Evolutionary conservation across 495 filamentous ascomycete genomes (phyloP).

Genomic region (Neurospora tetrasperma): DNA sequence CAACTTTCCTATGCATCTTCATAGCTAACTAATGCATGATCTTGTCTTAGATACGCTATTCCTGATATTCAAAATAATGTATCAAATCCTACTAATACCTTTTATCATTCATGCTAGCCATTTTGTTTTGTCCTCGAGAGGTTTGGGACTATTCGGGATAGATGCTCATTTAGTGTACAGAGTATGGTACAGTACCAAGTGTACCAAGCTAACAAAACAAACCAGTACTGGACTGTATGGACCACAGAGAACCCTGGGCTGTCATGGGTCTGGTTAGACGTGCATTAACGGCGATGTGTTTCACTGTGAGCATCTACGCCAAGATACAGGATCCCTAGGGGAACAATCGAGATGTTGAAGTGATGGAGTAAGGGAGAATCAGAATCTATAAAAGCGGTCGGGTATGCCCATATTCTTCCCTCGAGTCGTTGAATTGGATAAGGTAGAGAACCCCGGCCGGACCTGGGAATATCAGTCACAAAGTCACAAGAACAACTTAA

Average conservation of each 20-base stretch:
- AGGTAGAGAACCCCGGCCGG: neutral
- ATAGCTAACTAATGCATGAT: too few relatives aligned
- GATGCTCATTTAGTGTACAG: too few relatives aligned
- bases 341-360: neutral
- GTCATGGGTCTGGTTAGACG: neutral
- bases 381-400: neutral
- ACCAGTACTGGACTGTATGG: too few relatives aligned
- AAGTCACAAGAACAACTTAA: neutral
- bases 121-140: too few relatives aligned
- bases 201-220: too few relatives aligned
- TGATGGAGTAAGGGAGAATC: neutral
- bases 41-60: too few relatives aligned
- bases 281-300: slow-evolving; percentile 4
- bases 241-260: neutral
- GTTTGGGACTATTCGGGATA: too few relatives aligned
- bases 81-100: too few relatives aligned
- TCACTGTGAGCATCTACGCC: slow-evolving; percentile 15
- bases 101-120: too few relatives aligned
- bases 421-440: neutral
- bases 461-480: neutral
- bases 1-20: too few relatives aligned
- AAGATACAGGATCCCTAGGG: slow-evolving; percentile 2
- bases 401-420: neutral
- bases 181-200: too few relatives aligned
- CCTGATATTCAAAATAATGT: too few relatives aligned